A percentile compares a stretch with the other conserved stretches of the same genome.
Evolutionary conservation across 441 rosid species (phyloP).

Genomic region (Pelargonium myrrhifolium): DNA sequence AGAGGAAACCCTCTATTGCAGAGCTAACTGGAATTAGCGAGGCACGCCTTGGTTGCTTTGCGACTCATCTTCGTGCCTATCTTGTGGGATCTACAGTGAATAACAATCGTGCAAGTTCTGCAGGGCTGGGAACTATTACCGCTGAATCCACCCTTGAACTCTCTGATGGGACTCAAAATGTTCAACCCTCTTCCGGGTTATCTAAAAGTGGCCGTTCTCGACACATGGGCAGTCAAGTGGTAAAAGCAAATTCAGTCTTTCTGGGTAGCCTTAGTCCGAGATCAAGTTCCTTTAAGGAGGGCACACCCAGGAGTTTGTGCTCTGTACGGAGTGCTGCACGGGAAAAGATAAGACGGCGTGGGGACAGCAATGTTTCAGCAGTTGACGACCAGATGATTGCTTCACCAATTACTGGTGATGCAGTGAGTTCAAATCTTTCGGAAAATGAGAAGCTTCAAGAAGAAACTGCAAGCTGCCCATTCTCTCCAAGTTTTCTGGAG

Average conservation of each 20-base stretch:
- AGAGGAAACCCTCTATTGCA: constrained; percentile 75
- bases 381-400: constrained; percentile 33
- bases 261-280: constrained; percentile 79
- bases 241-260: constrained; percentile 34
- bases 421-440: constrained; percentile 22
- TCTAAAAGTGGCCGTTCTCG: constrained; percentile 41
- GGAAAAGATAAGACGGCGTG: constrained; percentile 57
- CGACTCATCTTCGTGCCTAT: constrained; percentile 67
- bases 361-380: constrained; percentile 43
- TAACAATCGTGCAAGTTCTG: constrained; percentile 26
- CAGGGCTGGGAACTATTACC: constrained; percentile 20
- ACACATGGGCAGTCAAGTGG: constrained; percentile 35
- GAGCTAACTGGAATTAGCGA: constrained; percentile 83
- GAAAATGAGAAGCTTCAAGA: constrained; percentile 30
- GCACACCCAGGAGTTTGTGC: constrained; percentile 38
- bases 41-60: constrained; percentile 77
- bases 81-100: constrained; percentile 54
- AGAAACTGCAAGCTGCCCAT: constrained; percentile 20
- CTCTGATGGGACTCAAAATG: constrained; percentile 20
- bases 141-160: constrained; percentile 19
- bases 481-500: constrained; percentile 30
- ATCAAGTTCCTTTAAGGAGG: constrained; percentile 72
- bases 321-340: constrained; percentile 44
- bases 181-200: constrained; percentile 20
- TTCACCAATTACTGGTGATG: constrained; percentile 24